These are phyloP conservation scores for Colletotrichum incanum DNA, from an alignment of 2,329 filamentous ascomycete genomes.

Conservation along the genomic window DNA sequence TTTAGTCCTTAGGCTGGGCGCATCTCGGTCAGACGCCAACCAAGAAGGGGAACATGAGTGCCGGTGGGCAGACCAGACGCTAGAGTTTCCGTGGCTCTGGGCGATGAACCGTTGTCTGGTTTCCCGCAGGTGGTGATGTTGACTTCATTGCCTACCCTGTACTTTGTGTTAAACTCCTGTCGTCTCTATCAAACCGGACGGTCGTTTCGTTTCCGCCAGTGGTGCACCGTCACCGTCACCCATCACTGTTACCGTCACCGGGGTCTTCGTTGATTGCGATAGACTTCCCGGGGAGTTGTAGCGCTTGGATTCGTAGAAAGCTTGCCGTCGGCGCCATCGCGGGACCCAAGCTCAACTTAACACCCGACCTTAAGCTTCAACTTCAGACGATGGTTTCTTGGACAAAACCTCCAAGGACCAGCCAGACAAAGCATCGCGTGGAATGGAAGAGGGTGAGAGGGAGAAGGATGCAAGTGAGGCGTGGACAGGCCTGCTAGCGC, in stretches of 20 bases:
- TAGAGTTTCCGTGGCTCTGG: slow-evolving; percentile 1
- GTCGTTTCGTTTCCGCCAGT: slow-evolving; percentile 20
- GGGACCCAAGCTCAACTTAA: slow-evolving; percentile 5
- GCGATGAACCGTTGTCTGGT: background rate
- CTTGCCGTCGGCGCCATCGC: slow-evolving; percentile 8
- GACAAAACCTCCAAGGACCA: background rate
- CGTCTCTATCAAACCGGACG: slow-evolving; percentile 13
- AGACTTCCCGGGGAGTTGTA: background rate
- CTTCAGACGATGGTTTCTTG: slow-evolving; percentile 34
- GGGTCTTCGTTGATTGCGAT: background rate
- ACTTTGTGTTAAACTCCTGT: slow-evolving; percentile 12
- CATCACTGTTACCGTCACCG: background rate
- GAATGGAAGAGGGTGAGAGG: background rate
- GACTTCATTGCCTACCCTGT: slow-evolving; percentile 8
- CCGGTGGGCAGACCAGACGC: slow-evolving; percentile 9
- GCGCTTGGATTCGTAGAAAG: slow-evolving; percentile 12
- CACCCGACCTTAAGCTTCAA: slow-evolving; percentile 32
- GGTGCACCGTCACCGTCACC: no score
- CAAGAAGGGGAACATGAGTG: slow-evolving; percentile 11
- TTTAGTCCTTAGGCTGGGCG: background rate
- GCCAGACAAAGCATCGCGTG: background rate
- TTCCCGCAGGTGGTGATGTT: background rate
- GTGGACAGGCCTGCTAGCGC: slow-evolving; percentile 1
- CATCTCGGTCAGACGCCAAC: slow-evolving; percentile 18
- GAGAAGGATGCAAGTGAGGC: background rate